Evolutionary conservation across 768 basidiomycete genomes (phyloP).

Genomic region (Panaeolus cyanescens): DNA sequence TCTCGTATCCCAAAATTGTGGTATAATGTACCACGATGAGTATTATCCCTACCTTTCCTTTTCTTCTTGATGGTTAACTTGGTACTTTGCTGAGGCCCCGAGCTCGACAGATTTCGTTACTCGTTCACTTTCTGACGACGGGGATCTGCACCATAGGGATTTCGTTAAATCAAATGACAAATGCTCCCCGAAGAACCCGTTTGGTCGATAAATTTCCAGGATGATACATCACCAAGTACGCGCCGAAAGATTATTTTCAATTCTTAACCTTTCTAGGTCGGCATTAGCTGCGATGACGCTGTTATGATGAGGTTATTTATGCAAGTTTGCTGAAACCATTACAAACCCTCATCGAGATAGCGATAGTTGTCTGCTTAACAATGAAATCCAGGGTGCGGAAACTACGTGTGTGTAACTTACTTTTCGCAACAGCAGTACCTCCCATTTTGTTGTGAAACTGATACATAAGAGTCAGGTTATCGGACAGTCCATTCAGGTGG

Average conservation of each 20-base stretch:
- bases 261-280: neutral
- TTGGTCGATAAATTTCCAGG: no score
- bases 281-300: neutral
- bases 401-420: neutral
- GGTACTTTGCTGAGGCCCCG: neutral
- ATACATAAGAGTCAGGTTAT: neutral
- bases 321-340: neutral
- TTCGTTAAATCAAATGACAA: neutral
- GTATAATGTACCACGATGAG: neutral
- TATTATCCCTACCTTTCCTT: neutral
- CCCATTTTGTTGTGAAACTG: neutral
- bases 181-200: no score
- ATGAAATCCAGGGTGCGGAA: neutral
- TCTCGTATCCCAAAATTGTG: neutral
- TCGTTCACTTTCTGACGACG: neutral
- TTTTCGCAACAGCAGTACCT: neutral
- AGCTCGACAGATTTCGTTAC: neutral
- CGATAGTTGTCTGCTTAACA: neutral
- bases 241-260: neutral
- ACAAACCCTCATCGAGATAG: neutral
- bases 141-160: neutral
- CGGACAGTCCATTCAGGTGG: neutral
- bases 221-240: no score
- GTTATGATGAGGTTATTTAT: neutral
- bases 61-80: neutral